These are phyloP conservation scores for Penicillium steckii DNA, from an alignment of 495 filamentous ascomycete genomes.

Conservation along the genomic window DNA sequence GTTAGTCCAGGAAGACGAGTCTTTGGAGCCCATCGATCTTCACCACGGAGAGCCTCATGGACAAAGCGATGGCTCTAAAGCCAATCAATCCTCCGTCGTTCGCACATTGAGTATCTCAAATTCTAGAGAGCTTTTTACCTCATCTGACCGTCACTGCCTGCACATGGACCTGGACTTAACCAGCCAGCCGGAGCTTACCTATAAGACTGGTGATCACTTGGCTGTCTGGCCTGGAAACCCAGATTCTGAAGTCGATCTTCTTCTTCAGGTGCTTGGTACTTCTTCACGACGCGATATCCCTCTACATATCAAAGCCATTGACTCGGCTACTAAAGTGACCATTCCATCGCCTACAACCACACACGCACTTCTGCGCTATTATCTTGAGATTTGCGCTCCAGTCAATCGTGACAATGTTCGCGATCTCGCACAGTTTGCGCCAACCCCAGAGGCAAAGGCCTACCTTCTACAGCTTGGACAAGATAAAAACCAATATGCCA, in stretches of 20 bases:
- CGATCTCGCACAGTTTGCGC: conserved; percentile 44
- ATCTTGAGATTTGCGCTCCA: conserved; percentile 50
- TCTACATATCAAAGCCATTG: conserved; percentile 31
- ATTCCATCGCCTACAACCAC: conserved; percentile 45
- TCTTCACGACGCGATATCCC: conserved; percentile 22
- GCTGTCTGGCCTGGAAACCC: conserved; percentile 71
- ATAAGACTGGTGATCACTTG: conserved; percentile 74
- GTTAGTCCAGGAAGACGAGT: conserved; percentile 35
- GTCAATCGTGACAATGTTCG: conserved; percentile 44
- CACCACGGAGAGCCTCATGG: conserved; percentile 39
- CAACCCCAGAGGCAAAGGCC: conserved; percentile 34
- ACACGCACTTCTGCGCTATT: conserved; percentile 41
- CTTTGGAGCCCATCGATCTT: conserved; percentile 37
- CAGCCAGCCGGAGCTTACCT: conserved; percentile 52
- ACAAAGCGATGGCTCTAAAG: conserved; percentile 20
- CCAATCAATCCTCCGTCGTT: conserved; percentile 28
- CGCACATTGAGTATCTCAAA: conserved; percentile 32
- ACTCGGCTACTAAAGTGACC: conserved; percentile 32
- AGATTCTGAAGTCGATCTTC: conserved; percentile 43
- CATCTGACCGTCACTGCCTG: conserved; percentile 41
- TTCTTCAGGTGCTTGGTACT: conserved; percentile 38
- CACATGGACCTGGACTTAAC: conserved; percentile 51
- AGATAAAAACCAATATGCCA: conserved; percentile 34
- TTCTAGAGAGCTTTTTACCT: conserved; percentile 39
- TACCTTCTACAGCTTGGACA: conserved; percentile 31